Conservation (phyloP, 768 basidiomycete genomes). For the Collybiopsis confluens region DNA sequence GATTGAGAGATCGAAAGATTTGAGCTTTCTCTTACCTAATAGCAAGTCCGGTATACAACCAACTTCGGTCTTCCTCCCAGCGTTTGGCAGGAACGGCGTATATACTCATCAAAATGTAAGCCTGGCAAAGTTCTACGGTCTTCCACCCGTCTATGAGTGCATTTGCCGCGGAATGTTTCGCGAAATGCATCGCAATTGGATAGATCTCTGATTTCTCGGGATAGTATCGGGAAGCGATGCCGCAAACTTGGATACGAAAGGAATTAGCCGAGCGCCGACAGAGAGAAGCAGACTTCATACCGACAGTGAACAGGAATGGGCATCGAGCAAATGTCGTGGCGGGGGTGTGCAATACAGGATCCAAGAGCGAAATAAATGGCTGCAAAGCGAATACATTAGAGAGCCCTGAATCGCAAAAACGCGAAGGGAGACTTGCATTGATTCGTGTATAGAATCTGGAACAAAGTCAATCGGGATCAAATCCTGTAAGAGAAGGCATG, state of each 20-base stretch:
- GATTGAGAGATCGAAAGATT: neutral
- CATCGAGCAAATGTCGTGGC: conserved; percentile 76
- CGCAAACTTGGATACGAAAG: conserved; percentile 62
- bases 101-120: conserved; percentile 84
- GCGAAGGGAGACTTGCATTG: conserved; percentile 45
- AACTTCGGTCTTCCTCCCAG: conserved; percentile 90
- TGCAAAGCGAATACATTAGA: conserved; percentile 16
- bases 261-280: neutral
- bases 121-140: conserved; percentile 86
- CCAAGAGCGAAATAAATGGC: conserved; percentile 73
- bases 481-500: neutral
- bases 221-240: conserved; percentile 80
- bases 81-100: conserved; percentile 75
- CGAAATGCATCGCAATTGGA: conserved; percentile 86
- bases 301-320: conserved; percentile 87
- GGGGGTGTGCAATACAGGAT: conserved; percentile 78
- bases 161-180: conserved; percentile 76
- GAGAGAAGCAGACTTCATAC: conserved; percentile 35
- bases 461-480: neutral
- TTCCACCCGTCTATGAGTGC: conserved; percentile 79
- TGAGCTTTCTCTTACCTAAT: conserved; percentile 46
- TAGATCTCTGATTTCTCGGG: conserved; percentile 78
- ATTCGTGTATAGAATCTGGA: conserved; percentile 65
- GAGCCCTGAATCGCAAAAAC: neutral
- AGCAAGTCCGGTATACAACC: conserved; percentile 85